A percentile compares a stretch with the other conserved stretches of the same genome.
Evolutionary conservation across 2,329 filamentous ascomycete genomes (phyloP).

Genomic region (Diaporthe sp.): DNA sequence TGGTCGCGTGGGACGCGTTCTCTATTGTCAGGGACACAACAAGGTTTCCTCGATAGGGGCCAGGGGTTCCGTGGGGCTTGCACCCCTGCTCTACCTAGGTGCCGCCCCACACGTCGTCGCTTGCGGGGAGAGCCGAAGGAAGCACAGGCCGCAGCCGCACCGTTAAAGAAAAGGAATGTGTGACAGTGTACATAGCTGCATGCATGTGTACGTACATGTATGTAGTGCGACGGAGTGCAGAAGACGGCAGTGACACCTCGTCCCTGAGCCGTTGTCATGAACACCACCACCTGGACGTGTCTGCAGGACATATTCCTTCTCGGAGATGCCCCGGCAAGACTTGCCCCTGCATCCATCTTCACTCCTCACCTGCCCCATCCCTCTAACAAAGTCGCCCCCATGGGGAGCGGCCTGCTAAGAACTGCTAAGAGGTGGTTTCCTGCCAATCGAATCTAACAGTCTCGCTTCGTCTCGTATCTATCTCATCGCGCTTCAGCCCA

Average conservation of each 20-base stretch:
- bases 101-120: neutral
- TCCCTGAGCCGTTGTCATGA: neutral
- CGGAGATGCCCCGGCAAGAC: conserved; percentile 19
- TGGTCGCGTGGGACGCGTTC: conserved; percentile 26
- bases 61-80: conserved; percentile 17
- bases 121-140: conserved; percentile 20
- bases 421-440: neutral
- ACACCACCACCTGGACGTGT: neutral
- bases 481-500: neutral
- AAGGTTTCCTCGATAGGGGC: conserved; percentile 8
- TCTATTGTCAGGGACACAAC: neutral
- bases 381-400: neutral
- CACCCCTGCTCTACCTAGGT: neutral
- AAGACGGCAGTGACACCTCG: neutral
- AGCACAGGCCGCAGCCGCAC: conserved; percentile 17
- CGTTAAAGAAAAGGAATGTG: neutral
- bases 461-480: neutral
- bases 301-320: neutral
- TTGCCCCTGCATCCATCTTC: neutral
- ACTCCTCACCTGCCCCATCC: neutral
- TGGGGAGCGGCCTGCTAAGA: neutral
- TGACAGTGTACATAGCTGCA: too few relatives aligned
- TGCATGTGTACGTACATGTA: too few relatives aligned
- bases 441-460: neutral
- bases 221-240: neutral